Evolutionary conservation across 2,329 filamentous ascomycete genomes (phyloP).

Genomic region (Penicillium sp.): DNA sequence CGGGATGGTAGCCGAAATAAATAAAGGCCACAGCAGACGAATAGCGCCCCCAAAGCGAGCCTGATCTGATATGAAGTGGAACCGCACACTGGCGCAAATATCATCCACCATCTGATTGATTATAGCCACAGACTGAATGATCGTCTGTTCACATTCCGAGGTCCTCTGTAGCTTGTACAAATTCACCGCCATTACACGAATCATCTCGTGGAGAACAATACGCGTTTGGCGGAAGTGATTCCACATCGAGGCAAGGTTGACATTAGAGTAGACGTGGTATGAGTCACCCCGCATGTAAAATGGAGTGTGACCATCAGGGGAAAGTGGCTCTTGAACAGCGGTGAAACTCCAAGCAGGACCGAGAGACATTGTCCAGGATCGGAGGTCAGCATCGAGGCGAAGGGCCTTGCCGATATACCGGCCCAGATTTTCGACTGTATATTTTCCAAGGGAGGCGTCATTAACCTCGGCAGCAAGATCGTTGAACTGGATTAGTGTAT

Average conservation of each 20-base stretch:
- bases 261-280: conserved; percentile 22
- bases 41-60: conserved; percentile 5
- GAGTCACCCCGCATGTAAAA: conserved; percentile 8
- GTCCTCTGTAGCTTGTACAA: background rate
- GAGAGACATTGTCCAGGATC: conserved; percentile 13
- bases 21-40: conserved; percentile 21
- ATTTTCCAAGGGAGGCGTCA: background rate
- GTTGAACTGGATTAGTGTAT: conserved; percentile 8
- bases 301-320: background rate
- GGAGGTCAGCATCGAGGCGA: conserved; percentile 13
- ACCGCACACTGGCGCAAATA: conserved; percentile 20
- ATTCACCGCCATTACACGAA: conserved; percentile 1
- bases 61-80: conserved; percentile 11
- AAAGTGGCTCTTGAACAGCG: background rate
- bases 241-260: conserved; percentile 21
- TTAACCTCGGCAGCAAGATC: conserved; percentile 12
- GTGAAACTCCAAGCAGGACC: conserved; percentile 12
- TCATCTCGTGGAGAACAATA: conserved; percentile 16
- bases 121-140: background rate
- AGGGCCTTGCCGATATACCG: conserved; percentile 8
- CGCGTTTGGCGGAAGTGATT: conserved; percentile 25
- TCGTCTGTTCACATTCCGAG: background rate
- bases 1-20: conserved; percentile 10
- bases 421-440: background rate
- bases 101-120: conserved; percentile 14